Percentiles rank a stretch among this genome's conserved stretches.
Conservation (phyloP, 306 rosid genomes). For the Acacia acuminata region DNA sequence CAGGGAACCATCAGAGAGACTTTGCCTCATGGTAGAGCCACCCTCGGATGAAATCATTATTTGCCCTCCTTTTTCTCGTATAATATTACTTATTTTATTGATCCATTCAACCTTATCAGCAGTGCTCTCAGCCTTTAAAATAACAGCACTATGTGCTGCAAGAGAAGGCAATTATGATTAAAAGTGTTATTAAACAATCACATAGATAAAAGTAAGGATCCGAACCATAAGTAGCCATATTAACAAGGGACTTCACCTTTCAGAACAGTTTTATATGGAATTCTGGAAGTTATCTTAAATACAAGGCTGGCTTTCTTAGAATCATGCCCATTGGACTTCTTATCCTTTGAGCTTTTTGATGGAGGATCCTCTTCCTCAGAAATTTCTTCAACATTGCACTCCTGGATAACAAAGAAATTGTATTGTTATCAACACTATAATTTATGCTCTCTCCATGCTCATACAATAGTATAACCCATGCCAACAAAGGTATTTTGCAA, state of each 20-base stretch:
- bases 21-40: conserved; percentile 71
- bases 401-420: conserved; percentile 49
- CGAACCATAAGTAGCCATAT: conserved; percentile 1
- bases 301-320: conserved; percentile 73
- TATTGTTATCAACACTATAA: conserved; percentile 17
- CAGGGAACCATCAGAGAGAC: conserved; percentile 94
- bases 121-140: conserved; percentile 86
- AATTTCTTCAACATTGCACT: conserved; percentile 82
- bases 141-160: conserved; percentile 84
- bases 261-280: conserved; percentile 91
- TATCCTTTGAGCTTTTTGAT: conserved; percentile 84
- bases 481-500: background rate
- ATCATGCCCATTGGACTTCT: conserved; percentile 81
- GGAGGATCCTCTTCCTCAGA: conserved; percentile 78
- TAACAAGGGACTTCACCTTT: conserved; percentile 56
- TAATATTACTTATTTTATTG: conserved; percentile 74
- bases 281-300: conserved; percentile 83
- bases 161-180: conserved; percentile 24
- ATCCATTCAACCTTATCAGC: conserved; percentile 88
- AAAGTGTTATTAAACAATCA: background rate
- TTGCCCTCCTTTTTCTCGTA: conserved; percentile 83
- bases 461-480: conserved; percentile 15
- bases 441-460: conserved; percentile 11
- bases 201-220: background rate
- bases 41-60: conserved; percentile 65